Percentiles rank a stretch among this genome's conserved stretches.
phyloP scores from a whole-genome alignment of 2,329 filamentous ascomycete genomes.

The Allantophomopsis lycopodina region DNA sequence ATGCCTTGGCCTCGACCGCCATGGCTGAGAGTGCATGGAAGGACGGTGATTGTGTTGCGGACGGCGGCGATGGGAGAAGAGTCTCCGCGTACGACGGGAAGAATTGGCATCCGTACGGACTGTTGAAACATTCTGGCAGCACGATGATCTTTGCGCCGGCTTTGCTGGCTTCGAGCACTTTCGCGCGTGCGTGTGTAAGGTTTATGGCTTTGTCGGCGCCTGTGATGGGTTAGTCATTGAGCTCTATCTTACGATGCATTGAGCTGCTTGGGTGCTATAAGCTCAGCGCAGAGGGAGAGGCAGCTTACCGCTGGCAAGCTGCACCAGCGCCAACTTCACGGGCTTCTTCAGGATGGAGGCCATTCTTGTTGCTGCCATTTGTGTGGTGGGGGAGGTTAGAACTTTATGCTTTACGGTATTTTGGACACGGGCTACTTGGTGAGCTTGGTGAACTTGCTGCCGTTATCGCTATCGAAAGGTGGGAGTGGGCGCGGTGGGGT shows the following conservation, averaged over 20 bases:
- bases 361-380: constrained; percentile 8
- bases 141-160: constrained; percentile 76
- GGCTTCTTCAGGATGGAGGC: constrained; percentile 51
- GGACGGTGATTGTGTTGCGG: constrained; percentile 57
- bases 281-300: neutral
- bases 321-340: constrained; percentile 68
- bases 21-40: constrained; percentile 74
- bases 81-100: constrained; percentile 89
- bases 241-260: neutral
- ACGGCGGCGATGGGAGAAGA: constrained; percentile 65
- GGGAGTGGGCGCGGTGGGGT: no score
- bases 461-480: no score
- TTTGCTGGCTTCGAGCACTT: constrained; percentile 68
- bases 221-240: constrained; percentile 18
- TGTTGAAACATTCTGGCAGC: constrained; percentile 98
- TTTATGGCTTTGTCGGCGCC: constrained; percentile 74
- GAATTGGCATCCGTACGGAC: constrained; percentile 82
- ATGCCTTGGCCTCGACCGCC: constrained; percentile 65
- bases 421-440: no score
- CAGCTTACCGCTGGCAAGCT: constrained; percentile 55
- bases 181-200: constrained; percentile 64
- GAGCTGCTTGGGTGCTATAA: neutral
- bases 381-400: no score
- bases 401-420: no score
- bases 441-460: no score